A percentile compares a stretch with the other conserved stretches of the same genome.
Conservation (phyloP, 306 rosid genomes). For the Inga leiocalycina region DNA sequence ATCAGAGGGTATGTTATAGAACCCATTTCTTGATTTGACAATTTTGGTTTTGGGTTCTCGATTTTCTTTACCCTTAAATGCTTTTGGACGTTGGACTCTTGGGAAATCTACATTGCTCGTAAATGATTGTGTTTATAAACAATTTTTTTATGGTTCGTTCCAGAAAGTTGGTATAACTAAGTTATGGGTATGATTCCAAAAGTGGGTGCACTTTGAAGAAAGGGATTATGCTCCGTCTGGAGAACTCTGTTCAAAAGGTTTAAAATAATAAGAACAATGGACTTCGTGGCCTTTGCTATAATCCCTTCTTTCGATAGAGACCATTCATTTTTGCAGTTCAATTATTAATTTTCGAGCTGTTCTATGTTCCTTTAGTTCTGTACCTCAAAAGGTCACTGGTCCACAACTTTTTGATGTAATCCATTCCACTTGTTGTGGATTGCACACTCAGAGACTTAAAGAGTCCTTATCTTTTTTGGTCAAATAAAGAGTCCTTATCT, state of each 20-base stretch:
- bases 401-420: slow-evolving; percentile 39
- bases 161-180: slow-evolving; percentile 26
- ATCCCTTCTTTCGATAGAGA: slow-evolving; percentile 7
- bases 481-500: slow-evolving; percentile 36
- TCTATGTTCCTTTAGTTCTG: slow-evolving; percentile 23
- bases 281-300: slow-evolving; percentile 21
- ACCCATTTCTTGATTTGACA: slow-evolving; percentile 29
- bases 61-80: slow-evolving; percentile 17
- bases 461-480: neutral
- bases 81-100: neutral
- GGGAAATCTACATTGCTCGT: slow-evolving; percentile 34
- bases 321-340: slow-evolving; percentile 34
- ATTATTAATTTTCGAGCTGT: slow-evolving; percentile 32
- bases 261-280: slow-evolving; percentile 20
- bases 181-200: slow-evolving; percentile 38
- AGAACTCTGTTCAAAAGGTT: slow-evolving; percentile 36
- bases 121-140: neutral
- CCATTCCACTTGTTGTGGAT: slow-evolving; percentile 46
- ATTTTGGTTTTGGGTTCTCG: slow-evolving; percentile 19
- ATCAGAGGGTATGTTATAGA: neutral
- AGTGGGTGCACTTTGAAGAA: slow-evolving; percentile 41
- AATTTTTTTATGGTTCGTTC: slow-evolving; percentile 17
- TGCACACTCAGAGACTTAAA: slow-evolving; percentile 56
- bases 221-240: slow-evolving; percentile 39
- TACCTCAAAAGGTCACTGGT: slow-evolving; percentile 37